Conservation (phyloP, 2,329 filamentous ascomycete genomes). For the Colletotrichum paranaense region DNA sequence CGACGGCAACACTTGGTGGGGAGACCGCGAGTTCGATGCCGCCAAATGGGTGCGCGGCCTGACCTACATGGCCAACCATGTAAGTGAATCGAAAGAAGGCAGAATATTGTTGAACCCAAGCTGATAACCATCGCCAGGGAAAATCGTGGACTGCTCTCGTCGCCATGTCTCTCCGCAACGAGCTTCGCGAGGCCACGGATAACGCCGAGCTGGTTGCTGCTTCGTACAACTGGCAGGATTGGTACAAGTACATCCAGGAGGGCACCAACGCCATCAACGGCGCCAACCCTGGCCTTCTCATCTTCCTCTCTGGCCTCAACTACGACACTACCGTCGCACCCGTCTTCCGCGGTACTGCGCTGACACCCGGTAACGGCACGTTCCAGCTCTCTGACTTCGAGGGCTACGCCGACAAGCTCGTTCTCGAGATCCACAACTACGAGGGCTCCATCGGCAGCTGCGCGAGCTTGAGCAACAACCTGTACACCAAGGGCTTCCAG, state of each 20-base stretch:
- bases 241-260: constrained; percentile 62
- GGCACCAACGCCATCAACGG: constrained; percentile 62
- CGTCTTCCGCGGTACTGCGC: constrained; percentile 58
- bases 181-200: constrained; percentile 58
- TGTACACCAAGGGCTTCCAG: constrained; percentile 64
- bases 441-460: constrained; percentile 62
- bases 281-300: constrained; percentile 62
- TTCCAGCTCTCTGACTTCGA: constrained; percentile 60
- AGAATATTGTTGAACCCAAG: background rate
- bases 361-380: constrained; percentile 56
- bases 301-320: constrained; percentile 69
- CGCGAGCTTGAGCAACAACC: constrained; percentile 53
- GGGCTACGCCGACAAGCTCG: constrained; percentile 64
- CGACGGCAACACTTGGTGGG: constrained; percentile 72
- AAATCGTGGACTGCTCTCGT: constrained; percentile 59
- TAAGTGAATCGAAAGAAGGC: constrained; percentile 42
- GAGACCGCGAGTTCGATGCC: constrained; percentile 68
- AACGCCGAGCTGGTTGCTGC: constrained; percentile 44
- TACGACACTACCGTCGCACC: constrained; percentile 67
- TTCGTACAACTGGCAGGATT: constrained; percentile 67
- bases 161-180: constrained; percentile 66
- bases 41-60: constrained; percentile 71
- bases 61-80: constrained; percentile 69
- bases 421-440: constrained; percentile 72
- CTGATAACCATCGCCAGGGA: constrained; percentile 44